These are phyloP conservation scores for Cercophora sp. DNA, from an alignment of 495 filamentous ascomycete species.

Conservation along the genomic window DNA sequence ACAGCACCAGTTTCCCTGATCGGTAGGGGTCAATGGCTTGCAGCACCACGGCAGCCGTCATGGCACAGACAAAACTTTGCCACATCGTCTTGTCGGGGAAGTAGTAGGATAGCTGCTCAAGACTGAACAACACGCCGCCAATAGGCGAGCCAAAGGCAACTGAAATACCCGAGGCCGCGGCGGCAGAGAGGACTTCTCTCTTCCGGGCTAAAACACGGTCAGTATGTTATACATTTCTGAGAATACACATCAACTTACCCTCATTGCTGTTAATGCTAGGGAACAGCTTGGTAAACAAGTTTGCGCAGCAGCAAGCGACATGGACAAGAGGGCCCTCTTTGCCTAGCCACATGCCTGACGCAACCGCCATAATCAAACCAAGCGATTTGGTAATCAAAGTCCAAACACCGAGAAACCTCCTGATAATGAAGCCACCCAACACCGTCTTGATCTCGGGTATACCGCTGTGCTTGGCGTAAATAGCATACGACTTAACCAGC, in stretches of 20 bases:
- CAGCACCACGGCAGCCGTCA: slow-evolving; percentile 90
- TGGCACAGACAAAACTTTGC: slow-evolving; percentile 98
- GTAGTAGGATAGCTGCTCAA: slow-evolving; percentile 97
- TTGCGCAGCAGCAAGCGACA: slow-evolving; percentile 96
- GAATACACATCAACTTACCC: slow-evolving; percentile 46
- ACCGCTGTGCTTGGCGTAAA: slow-evolving; percentile 91
- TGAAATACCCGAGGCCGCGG: slow-evolving; percentile 90
- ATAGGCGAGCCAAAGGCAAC: slow-evolving; percentile 98
- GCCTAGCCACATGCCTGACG: slow-evolving; percentile 95
- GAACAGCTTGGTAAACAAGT: slow-evolving; percentile 90
- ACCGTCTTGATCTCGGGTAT: slow-evolving; percentile 99
- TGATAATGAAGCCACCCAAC: slow-evolving; percentile 90
- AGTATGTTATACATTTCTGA: slow-evolving; percentile 9
- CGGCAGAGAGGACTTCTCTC: slow-evolving; percentile 91
- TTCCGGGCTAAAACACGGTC: slow-evolving; percentile 64
- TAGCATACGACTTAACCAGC: slow-evolving; percentile 77
- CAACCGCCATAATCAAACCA: slow-evolving; percentile 86
- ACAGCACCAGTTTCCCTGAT: slow-evolving; percentile 92
- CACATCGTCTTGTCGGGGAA: slow-evolving; percentile 99
- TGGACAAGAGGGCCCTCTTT: slow-evolving; percentile 97
- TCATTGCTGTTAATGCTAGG: slow-evolving; percentile 81
- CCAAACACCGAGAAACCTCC: slow-evolving; percentile 88
- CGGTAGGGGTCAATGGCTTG: slow-evolving; percentile 93
- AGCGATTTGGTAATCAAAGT: slow-evolving; percentile 88
- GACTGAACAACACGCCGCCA: slow-evolving; percentile 85